A percentile compares a stretch with the other conserved stretches of the same genome.
Evolutionary conservation across 176 grass and related monocot genomes (phyloP).

Genomic region (Saccharum spontaneum): DNA sequence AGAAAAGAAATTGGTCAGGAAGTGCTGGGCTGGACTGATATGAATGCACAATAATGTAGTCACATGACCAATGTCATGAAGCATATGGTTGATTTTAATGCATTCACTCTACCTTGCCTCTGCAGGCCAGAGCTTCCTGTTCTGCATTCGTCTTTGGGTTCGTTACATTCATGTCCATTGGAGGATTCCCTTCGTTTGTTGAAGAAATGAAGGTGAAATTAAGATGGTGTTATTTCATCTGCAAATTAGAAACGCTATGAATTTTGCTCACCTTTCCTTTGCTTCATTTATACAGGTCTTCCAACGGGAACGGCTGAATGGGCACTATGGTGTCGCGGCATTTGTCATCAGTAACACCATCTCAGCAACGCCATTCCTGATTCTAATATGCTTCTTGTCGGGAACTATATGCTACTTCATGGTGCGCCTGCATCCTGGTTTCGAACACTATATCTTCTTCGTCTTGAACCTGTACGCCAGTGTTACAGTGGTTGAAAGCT

Average conservation of each 20-base stretch:
- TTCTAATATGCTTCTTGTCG: constrained; percentile 83
- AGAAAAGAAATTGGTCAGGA: neutral
- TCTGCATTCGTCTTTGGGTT: constrained; percentile 93
- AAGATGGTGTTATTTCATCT: neutral
- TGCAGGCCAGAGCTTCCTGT: constrained; percentile 79
- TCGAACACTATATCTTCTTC: constrained; percentile 87
- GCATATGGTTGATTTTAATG: neutral
- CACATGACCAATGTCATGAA: neutral
- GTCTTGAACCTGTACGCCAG: constrained; percentile 81
- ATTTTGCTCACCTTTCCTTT: constrained; percentile 17
- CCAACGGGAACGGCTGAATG: constrained; percentile 91
- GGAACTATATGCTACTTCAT: constrained; percentile 95
- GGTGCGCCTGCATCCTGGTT: constrained; percentile 88
- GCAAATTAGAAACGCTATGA: neutral
- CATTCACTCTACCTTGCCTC: constrained; percentile 18
- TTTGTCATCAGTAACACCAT: constrained; percentile 96
- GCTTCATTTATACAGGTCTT: constrained; percentile 65
- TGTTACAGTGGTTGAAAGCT: constrained; percentile 92
- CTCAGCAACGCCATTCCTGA: constrained; percentile 86
- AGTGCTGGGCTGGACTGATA: neutral
- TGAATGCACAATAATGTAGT: neutral
- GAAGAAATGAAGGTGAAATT: constrained; percentile 98
- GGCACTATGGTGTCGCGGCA: constrained; percentile 83
- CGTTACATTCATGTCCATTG: constrained; percentile 99
- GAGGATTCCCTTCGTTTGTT: constrained; percentile 98